Percentiles rank a stretch among this genome's conserved stretches.
phyloP scores from a whole-genome alignment of 2,329 filamentous ascomycete genomes.

The Microdochium bolleyi region DNA sequence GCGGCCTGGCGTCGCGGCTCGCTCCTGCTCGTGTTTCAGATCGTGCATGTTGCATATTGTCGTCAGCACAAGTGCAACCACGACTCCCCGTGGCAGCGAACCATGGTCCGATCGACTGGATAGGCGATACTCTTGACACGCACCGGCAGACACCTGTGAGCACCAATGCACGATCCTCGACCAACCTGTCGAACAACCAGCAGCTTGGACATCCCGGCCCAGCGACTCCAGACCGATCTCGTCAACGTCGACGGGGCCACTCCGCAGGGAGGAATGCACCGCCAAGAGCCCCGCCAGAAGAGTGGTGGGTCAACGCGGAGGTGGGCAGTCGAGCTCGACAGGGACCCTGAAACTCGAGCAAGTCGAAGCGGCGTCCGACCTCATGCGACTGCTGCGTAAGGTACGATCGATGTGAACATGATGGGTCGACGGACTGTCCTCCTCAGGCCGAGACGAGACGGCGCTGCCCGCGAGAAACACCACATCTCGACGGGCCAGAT shows the following conservation, averaged over 20 bases:
- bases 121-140: no score
- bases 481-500: no score
- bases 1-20: background rate
- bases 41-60: background rate
- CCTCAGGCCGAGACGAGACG: no score
- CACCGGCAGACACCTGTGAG: no score
- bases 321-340: background rate
- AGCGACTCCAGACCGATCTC: no score
- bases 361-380: background rate
- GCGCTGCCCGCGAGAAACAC: no score
- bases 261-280: background rate
- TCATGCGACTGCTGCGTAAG: no score
- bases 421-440: no score
- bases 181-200: no score
- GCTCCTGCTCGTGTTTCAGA: background rate
- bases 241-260: background rate
- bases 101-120: background rate
- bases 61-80: background rate
- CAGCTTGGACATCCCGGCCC: no score
- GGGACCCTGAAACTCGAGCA: background rate
- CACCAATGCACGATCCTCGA: background rate
- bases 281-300: background rate
- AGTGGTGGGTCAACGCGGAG: background rate
- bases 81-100: background rate
- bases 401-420: no score